These are phyloP conservation scores for Cyamopsis tetragonoloba DNA, from an alignment of 306 rosid species.

Conservation along the genomic window DNA sequence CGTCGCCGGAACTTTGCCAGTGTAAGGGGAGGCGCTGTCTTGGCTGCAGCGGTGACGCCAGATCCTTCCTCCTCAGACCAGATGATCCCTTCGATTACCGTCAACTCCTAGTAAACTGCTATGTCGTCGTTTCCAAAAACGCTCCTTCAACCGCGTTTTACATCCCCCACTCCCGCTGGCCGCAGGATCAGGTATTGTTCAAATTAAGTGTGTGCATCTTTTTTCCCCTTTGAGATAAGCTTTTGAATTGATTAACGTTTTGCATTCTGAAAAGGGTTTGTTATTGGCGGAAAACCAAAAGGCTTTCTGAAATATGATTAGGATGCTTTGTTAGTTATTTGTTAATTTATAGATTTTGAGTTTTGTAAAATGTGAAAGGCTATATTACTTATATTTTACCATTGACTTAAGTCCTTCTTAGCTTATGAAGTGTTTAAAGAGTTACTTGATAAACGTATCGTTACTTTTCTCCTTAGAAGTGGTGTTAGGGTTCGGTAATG, in stretches of 20 bases:
- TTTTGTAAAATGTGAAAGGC: too few relatives aligned
- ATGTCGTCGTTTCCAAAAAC: constrained; percentile 42
- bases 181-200: constrained; percentile 50
- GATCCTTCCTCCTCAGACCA: constrained; percentile 47
- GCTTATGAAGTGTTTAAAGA: too few relatives aligned
- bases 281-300: too few relatives aligned
- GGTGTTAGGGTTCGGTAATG: too few relatives aligned
- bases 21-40: constrained; percentile 48
- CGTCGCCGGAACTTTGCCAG: constrained; percentile 33
- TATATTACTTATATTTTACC: too few relatives aligned
- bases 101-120: constrained; percentile 42
- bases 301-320: background rate
- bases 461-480: too few relatives aligned
- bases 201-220: background rate
- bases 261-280: background rate
- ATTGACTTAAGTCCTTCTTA: too few relatives aligned
- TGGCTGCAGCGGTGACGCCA: constrained; percentile 31
- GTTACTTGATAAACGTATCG: too few relatives aligned
- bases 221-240: background rate
- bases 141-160: constrained; percentile 30
- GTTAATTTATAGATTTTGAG: too few relatives aligned
- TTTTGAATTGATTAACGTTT: background rate
- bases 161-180: constrained; percentile 30
- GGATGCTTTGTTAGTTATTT: background rate
- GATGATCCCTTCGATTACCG: constrained; percentile 55